Evolutionary conservation across 306 rosid genomes (phyloP), one percentile per base, ranked within the genome.

Genomic region (Urtica urens): DNA sequence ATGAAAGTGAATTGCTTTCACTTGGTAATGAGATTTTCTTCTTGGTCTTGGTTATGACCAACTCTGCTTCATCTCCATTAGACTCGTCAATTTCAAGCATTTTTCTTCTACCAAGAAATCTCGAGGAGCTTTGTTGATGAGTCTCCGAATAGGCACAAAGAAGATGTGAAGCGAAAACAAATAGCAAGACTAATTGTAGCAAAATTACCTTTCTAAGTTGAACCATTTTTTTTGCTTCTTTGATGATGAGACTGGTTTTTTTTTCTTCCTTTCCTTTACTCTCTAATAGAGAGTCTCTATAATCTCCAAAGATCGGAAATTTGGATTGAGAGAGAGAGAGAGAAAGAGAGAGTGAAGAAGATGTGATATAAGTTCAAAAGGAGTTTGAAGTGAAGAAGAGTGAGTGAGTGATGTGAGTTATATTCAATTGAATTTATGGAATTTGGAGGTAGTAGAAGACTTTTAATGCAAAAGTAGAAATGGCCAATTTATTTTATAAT

Each of bases 221-320:
- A 80, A 84, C 80, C 95, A 90, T 90, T 3, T 14, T n/a, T n/a
- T n/a, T n/a, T n/a, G n/a, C n/a, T n/a, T n/a, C n/a, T 53, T 33
- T 55, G 73, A 20, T 27, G 35, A 60, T 24, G 58, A 19, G 5
- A 42, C n/a, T n/a, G n/a, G n/a, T n/a, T n/a, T 13, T 10, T 35
- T 35, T 14, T 18, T 19, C 3, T 9, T 35, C 27, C 7, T 10
- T 16, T 13, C 29, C 27, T 2, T 0, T 51, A 38, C 53, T n/a
- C n/a, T n/a, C n/a, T n/a, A n/a, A n/a, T n/a, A n/a, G n/a, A n/a
- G n/a, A n/a, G n/a, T n/a, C n/a, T n/a, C n/a, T n/a, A n/a, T n/a
- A n/a, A n/a, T n/a, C n/a, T 47, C 44, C 50, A 29, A 20, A 57
- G 71, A 70, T 55, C 64, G 38, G 13, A 46, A 20, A 15, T 22